These are phyloP conservation scores for Cyclotella cryptica DNA, from an alignment of 108 stramenopile species.

Conservation along the genomic window DNA sequence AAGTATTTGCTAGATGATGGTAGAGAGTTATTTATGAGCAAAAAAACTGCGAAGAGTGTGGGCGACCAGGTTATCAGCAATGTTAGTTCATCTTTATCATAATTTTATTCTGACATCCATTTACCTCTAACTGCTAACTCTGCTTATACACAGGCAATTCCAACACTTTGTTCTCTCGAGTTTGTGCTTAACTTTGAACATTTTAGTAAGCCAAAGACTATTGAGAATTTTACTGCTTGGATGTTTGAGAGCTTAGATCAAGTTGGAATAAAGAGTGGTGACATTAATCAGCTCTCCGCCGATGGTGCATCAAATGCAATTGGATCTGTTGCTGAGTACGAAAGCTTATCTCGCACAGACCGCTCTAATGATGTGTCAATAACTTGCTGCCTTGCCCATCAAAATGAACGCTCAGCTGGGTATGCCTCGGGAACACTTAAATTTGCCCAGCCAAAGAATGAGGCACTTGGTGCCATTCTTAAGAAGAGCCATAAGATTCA, in stretches of 20 bases:
- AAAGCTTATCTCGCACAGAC: not conserved
- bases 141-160: not conserved
- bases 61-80: constrained; percentile 2
- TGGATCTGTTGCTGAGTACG: constrained; percentile 11
- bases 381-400: constrained; percentile 9
- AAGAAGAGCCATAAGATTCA: constrained; percentile 9
- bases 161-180: not conserved
- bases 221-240: constrained; percentile 3
- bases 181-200: constrained; percentile 9
- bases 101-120: too few relatives aligned
- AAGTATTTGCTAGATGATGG: constrained; percentile 12
- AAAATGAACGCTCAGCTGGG: constrained; percentile 29
- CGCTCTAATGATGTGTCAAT: not conserved
- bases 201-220: not conserved
- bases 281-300: constrained; percentile 9
- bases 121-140: too few relatives aligned
- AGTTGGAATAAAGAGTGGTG: not conserved
- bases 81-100: not conserved
- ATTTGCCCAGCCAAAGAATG: constrained; percentile 10
- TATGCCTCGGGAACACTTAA: constrained; percentile 22
- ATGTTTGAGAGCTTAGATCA: not conserved
- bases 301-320: constrained; percentile 17
- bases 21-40: constrained; percentile 7
- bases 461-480: constrained; percentile 10
- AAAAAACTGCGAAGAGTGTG: not conserved